These are phyloP conservation scores for Polyplosphaeria fusca DNA, from an alignment of 495 filamentous ascomycete species.

Conservation along the genomic window DNA sequence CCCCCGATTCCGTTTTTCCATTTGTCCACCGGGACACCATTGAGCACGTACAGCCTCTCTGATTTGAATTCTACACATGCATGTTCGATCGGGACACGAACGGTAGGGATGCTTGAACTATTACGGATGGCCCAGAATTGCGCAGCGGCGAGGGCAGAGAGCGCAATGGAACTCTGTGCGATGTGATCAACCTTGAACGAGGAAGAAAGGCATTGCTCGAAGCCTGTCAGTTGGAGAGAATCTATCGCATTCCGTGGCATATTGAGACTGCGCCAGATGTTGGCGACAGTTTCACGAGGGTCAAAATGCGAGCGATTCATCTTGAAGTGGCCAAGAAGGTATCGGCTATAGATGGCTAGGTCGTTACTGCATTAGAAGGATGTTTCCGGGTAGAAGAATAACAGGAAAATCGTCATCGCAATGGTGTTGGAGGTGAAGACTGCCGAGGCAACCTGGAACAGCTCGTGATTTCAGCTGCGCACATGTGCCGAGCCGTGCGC, in stretches of 20 bases:
- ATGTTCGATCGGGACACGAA: conserved; percentile 41
- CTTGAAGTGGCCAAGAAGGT: no score
- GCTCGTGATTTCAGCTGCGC: no score
- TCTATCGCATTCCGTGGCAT: conserved; percentile 25
- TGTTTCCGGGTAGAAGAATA: no score
- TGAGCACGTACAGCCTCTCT: conserved; percentile 44
- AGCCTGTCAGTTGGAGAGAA: conserved; percentile 21
- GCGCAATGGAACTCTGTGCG: conserved; percentile 46
- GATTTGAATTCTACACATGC: conserved; percentile 48
- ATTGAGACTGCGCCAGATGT: conserved; percentile 31
- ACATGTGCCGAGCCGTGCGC: no score
- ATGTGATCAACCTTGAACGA: conserved; percentile 48
- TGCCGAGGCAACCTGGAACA: no score
- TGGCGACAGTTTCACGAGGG: conserved; percentile 21
- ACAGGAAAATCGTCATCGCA: no score
- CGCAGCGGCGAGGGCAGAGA: conserved; percentile 45
- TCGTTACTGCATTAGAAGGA: no score
- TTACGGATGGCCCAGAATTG: conserved; percentile 38
- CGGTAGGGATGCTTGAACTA: conserved; percentile 26
- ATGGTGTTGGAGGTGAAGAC: no score
- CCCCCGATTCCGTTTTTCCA: conserved; percentile 46
- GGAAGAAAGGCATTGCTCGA: conserved; percentile 38
- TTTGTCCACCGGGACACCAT: conserved; percentile 31
- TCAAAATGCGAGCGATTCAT: conserved; percentile 21
- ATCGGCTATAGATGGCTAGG: no score